A percentile compares a stretch with the other conserved stretches of the same genome.
Evolutionary conservation across 441 rosid species (phyloP).

Genomic region (Croton setiger): DNA sequence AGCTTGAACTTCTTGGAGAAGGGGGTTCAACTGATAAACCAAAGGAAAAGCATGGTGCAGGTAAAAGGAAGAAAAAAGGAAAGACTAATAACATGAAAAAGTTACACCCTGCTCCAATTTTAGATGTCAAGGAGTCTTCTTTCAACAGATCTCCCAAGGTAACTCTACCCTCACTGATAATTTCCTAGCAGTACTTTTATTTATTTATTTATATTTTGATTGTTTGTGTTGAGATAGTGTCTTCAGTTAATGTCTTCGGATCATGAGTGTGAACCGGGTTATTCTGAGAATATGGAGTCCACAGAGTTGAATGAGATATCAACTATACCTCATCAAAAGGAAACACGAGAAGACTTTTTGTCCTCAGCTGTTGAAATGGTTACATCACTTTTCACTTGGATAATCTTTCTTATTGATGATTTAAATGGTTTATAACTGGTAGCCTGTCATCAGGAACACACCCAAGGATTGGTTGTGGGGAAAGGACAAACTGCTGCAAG

Average conservation of each 20-base stretch:
- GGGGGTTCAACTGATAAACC: constrained; percentile 45
- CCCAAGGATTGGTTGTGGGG: constrained; percentile 42
- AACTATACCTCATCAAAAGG: constrained; percentile 30
- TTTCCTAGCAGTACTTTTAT: constrained; percentile 10
- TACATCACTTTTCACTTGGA: constrained; percentile 31
- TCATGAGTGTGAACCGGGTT: constrained; percentile 29
- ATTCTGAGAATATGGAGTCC: constrained; percentile 31
- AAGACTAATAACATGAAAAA: constrained; percentile 46
- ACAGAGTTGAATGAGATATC: constrained; percentile 41
- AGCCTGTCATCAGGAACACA: constrained; percentile 64
- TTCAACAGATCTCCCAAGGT: constrained; percentile 48
- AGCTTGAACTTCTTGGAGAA: constrained; percentile 78
- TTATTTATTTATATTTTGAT: background rate
- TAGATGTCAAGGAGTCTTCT: constrained; percentile 26
- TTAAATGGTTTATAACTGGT: constrained; percentile 44
- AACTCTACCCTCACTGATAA: constrained; percentile 16
- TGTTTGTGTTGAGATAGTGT: constrained; percentile 10
- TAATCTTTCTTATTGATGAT: constrained; percentile 26
- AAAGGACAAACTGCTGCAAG: constrained; percentile 50
- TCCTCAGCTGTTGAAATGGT: constrained; percentile 44
- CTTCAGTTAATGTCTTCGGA: constrained; percentile 43
- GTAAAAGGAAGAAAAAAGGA: constrained; percentile 58
- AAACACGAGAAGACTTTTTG: constrained; percentile 32
- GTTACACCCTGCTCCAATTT: constrained; percentile 33
- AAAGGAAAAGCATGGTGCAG: constrained; percentile 47